Evolutionary conservation across 257 asterid genomes (phyloP).

Genomic region (Nicotiana tabacum): DNA sequence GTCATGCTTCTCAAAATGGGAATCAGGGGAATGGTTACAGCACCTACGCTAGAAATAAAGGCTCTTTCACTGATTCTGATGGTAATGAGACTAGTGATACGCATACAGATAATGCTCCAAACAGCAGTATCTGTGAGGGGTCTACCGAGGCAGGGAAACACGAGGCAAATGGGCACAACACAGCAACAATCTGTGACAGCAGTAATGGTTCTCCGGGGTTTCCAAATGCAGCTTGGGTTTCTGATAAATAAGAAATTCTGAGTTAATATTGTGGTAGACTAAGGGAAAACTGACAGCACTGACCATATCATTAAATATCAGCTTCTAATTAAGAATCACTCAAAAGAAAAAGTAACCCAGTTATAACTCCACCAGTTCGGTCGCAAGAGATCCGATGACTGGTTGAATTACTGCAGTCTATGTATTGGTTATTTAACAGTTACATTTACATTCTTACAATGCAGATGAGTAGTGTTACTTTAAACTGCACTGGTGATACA

Average conservation of each 20-base stretch:
- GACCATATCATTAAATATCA: not conserved
- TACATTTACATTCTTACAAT: slow-evolving; percentile 1
- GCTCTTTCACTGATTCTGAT: slow-evolving; percentile 24
- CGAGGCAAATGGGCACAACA: slow-evolving; percentile 1
- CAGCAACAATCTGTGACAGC: not conserved
- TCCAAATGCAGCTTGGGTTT: slow-evolving; percentile 21
- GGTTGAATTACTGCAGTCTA: not conserved
- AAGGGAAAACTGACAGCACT: slow-evolving; percentile 5
- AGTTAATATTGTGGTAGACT: not conserved
- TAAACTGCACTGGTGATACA: not conserved
- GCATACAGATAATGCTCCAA: slow-evolving; percentile 59
- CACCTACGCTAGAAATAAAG: slow-evolving; percentile 56
- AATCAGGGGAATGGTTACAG: slow-evolving; percentile 73
- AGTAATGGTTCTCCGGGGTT: slow-evolving; percentile 11
- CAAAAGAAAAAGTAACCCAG: not conserved
- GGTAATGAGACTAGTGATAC: slow-evolving; percentile 55
- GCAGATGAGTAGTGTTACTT: not conserved
- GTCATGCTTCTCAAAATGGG: slow-evolving; percentile 58
- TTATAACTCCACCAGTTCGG: not conserved
- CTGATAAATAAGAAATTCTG: not conserved
- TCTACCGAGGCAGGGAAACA: slow-evolving; percentile 18
- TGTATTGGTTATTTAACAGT: not conserved
- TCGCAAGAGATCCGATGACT: not conserved
- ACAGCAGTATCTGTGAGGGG: slow-evolving; percentile 22
- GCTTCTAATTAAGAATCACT: not conserved